phyloP scores from a whole-genome alignment of 2,329 filamentous ascomycete genomes.

The Phaeophleospora eucalypticola region DNA sequence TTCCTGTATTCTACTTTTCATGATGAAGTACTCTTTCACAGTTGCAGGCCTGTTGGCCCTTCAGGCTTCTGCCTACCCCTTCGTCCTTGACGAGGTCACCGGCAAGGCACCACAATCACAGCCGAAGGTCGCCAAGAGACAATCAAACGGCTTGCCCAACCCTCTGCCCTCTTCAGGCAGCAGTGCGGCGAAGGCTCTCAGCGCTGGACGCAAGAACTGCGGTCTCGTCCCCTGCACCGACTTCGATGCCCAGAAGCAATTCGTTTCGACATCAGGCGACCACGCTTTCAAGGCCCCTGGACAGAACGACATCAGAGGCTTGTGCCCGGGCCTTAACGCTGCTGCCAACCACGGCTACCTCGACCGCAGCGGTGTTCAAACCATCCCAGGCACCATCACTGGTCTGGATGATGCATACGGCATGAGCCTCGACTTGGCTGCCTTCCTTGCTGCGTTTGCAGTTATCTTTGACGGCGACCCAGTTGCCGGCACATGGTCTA shows the following conservation, averaged over 20 bases:
- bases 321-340: conserved; percentile 21
- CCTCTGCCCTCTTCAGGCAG: neutral
- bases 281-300: neutral
- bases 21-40: conserved; percentile 1
- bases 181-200: neutral
- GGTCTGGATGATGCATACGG: conserved; percentile 15
- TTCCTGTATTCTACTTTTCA: too few species aligned
- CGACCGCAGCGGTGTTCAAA: conserved; percentile 16
- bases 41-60: neutral
- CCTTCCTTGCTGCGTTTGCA: conserved; percentile 30
- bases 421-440: neutral
- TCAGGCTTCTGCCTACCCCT: conserved; percentile 3
- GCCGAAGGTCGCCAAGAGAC: neutral
- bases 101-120: neutral
- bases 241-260: neutral
- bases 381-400: conserved; percentile 25
- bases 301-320: conserved; percentile 16
- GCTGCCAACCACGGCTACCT: conserved; percentile 25
- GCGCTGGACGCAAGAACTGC: neutral
- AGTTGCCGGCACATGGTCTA: conserved; percentile 22
- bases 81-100: neutral
- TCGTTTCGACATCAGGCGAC: conserved; percentile 2
- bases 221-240: conserved; percentile 1
- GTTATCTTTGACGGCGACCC: conserved; percentile 19
- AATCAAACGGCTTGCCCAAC: neutral